Base-by-base conservation (phyloP, 768 basidiomycete species). In the Hygrophorus pudorinus region DNA sequence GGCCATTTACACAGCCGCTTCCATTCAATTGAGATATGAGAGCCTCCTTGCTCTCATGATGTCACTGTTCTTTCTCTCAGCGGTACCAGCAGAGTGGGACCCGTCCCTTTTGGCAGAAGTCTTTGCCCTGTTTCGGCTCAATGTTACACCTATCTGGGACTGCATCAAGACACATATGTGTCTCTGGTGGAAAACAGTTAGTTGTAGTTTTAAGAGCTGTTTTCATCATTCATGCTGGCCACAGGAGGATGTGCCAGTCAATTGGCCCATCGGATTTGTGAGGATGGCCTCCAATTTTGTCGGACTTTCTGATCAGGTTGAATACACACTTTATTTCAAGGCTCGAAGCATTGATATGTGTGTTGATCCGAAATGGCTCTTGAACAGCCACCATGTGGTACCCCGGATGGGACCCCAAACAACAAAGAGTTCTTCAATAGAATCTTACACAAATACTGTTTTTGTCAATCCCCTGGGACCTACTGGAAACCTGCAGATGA, bases 321-420 rank as follows among this genome's bases (percentile, higher is more conserved):
- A 96, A 65, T 79, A 76, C 34, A 79, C 84, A 12, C 68, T 99
- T 33, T 75, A 84, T 14, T 97, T 93, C 70, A 94, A 97, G 60
- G 87, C 91, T 5, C 78, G 93, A 48, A 94, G 97, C 59, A 82
- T 83, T 13, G 89, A 99, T 64, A n/a, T n/a, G n/a, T n/a, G n/a
- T n/a, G n/a, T n/a, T n/a, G n/a, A n/a, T n/a, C n/a, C n/a, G n/a
- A n/a, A n/a, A n/a, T n/a, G n/a, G n/a, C n/a, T n/a, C n/a, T n/a
- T n/a, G n/a, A n/a, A n/a, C n/a, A n/a, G n/a, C n/a, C n/a, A n/a
- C n/a, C n/a, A n/a, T n/a, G n/a, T n/a, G n/a, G n/a, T n/a, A n/a
- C n/a, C n/a, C n/a, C n/a, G n/a, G n/a, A n/a, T n/a, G n/a, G n/a
- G n/a, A n/a, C n/a, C n/a, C n/a, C n/a, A n/a, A n/a, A n/a, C n/a